phyloP scores from a whole-genome alignment of 192 early-diverging fungal species.

The Coemansia sp. region DNA sequence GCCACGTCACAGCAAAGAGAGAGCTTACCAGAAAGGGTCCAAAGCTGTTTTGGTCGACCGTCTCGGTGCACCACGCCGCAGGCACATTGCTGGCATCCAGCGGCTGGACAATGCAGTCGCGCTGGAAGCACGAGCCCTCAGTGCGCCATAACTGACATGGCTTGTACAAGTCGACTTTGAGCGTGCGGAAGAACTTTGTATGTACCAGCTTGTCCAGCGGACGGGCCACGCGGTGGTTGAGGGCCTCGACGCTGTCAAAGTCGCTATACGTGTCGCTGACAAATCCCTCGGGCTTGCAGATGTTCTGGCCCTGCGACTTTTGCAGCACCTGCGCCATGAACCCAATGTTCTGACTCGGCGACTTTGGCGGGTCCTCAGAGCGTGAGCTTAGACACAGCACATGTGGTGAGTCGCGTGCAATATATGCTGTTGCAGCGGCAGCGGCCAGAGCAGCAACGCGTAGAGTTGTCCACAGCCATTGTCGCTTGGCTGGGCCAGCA shows the following conservation, averaged over 20 bases:
- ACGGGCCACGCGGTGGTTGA: conserved; percentile 71
- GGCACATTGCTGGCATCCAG: conserved; percentile 69
- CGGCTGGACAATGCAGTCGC: conserved; percentile 83
- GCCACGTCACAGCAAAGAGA: conserved; percentile 31
- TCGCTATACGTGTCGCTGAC: conserved; percentile 59
- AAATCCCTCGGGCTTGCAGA: conserved; percentile 55
- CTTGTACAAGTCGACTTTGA: conserved; percentile 83
- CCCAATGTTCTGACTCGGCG: conserved; percentile 47
- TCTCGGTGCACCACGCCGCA: conserved; percentile 55
- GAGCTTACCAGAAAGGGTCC: conserved; percentile 55
- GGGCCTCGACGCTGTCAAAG: conserved; percentile 69
- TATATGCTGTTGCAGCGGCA: conserved; percentile 41
- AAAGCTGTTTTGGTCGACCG: conserved; percentile 72
- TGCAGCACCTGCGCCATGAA: conserved; percentile 58
- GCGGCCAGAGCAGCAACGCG: conserved; percentile 35
- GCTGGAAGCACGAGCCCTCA: conserved; percentile 75
- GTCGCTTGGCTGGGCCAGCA: conserved; percentile 6
- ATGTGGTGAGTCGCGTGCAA: conserved; percentile 43
- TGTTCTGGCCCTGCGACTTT: conserved; percentile 55
- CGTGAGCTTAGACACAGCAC: conserved; percentile 31
- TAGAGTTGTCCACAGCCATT: conserved; percentile 36
- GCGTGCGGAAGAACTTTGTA: conserved; percentile 89
- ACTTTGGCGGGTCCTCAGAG: conserved; percentile 3
- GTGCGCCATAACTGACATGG: conserved; percentile 90
- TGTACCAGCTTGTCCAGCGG: conserved; percentile 74